A percentile compares a stretch with the other conserved stretches of the same genome.
phyloP scores from a whole-genome alignment of 495 filamentous ascomycete genomes.

The Xylaria curta region DNA sequence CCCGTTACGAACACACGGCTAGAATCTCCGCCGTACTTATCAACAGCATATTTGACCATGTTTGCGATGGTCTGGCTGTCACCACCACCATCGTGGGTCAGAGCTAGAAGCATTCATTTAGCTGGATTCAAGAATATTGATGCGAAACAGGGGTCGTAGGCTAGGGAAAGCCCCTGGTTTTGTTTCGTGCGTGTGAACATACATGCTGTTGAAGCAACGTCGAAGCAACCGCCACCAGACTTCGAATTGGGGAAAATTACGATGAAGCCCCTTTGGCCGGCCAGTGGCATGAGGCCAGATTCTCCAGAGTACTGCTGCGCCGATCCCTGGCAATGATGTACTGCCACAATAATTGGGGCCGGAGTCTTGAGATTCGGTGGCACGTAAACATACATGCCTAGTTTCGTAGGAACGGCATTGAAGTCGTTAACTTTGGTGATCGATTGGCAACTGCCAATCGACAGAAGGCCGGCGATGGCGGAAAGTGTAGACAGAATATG shows the following conservation, averaged over 20 bases:
- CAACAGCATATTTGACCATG: conserved; percentile 63
- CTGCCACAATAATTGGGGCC: conserved; percentile 61
- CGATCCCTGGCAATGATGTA: conserved; percentile 63
- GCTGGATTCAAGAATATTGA: neutral
- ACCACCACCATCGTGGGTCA: conserved; percentile 62
- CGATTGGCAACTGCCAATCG: conserved; percentile 40
- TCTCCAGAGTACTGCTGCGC: conserved; percentile 56
- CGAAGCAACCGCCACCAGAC: conserved; percentile 42
- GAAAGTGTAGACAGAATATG: conserved; percentile 43
- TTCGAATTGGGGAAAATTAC: conserved; percentile 48
- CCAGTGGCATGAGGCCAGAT: conserved; percentile 49
- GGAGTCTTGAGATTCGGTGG: conserved; percentile 57
- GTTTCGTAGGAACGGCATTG: conserved; percentile 51
- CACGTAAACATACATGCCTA: conserved; percentile 63
- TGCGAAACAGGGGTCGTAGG: neutral
- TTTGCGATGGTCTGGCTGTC: conserved; percentile 64
- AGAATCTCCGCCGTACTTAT: conserved; percentile 56
- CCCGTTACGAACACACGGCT: conserved; percentile 58
- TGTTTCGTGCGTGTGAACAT: conserved; percentile 19
- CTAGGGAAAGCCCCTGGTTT: neutral
- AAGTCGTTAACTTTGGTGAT: conserved; percentile 50
- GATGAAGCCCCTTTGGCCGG: conserved; percentile 35
- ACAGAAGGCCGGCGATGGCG: conserved; percentile 41
- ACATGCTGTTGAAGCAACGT: conserved; percentile 43
- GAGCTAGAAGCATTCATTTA: conserved; percentile 31